phyloP scores from a whole-genome alignment of 495 filamentous ascomycete genomes.

The Neurospora sp. region DNA sequence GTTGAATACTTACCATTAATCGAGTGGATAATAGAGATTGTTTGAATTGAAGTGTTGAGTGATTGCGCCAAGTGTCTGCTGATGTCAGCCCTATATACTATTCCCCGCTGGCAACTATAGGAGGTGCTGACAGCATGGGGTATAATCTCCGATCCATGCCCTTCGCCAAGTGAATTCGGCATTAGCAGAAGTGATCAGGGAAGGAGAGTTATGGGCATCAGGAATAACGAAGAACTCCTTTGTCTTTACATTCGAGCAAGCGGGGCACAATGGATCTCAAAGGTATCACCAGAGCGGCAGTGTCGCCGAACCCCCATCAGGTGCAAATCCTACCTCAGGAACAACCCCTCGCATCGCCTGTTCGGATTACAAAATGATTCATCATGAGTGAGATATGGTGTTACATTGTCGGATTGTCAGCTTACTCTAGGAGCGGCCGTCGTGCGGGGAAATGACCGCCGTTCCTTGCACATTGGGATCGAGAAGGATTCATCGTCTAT shows the following conservation, averaged over 20 bases:
- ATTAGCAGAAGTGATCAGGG: neutral
- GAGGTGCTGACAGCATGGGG: too few species aligned
- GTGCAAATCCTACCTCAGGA: neutral
- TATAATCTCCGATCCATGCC: too few species aligned
- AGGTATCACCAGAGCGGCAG: neutral
- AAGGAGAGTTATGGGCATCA: neutral
- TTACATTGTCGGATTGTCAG: neutral
- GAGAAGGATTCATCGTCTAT: neutral
- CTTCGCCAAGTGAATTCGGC: neutral
- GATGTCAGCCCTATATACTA: neutral
- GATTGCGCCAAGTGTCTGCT: neutral
- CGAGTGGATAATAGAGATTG: neutral
- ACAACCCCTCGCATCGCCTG: neutral
- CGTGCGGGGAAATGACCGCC: neutral
- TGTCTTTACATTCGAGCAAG: neutral
- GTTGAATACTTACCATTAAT: neutral
- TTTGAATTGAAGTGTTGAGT: neutral
- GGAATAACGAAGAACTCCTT: neutral
- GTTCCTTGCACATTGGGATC: neutral
- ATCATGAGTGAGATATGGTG: neutral
- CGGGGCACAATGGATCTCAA: neutral
- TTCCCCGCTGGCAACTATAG: too few species aligned
- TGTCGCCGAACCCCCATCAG: neutral
- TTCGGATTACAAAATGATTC: neutral
- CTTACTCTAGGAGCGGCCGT: neutral